A percentile compares a stretch with the other conserved stretches of the same genome.
phyloP scores from a whole-genome alignment of 352 stramenopile species.

The Phytophthora cryptogea region DNA sequence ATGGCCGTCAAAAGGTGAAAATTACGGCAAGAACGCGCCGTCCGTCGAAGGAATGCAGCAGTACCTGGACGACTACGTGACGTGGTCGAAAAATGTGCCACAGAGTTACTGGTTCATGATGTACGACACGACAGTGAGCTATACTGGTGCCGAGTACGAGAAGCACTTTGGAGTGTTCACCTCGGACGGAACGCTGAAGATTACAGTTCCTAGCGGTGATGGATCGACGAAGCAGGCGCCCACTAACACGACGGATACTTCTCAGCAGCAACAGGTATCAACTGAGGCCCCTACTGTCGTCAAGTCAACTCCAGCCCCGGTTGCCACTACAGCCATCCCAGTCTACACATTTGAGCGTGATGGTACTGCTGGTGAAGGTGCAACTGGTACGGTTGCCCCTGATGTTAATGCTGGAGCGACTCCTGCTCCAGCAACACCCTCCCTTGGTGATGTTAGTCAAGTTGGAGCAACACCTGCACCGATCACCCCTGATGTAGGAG shows the following conservation, averaged over 20 bases:
- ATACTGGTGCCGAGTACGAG: constrained; percentile 55
- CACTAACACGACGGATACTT: constrained; percentile 17
- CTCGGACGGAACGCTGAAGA: constrained; percentile 40
- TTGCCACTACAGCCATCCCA: constrained; percentile 3
- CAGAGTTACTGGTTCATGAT: constrained; percentile 72
- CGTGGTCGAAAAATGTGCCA: constrained; percentile 39
- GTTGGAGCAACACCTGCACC: neutral
- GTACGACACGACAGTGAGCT: constrained; percentile 60
- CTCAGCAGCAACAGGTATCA: constrained; percentile 4
- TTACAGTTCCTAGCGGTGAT: constrained; percentile 37
- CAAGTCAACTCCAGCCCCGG: constrained; percentile 1
- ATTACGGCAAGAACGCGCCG: constrained; percentile 38
- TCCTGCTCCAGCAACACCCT: neutral
- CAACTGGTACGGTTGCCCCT: constrained; percentile 24
- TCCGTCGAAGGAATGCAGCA: constrained; percentile 44
- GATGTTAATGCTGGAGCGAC: neutral
- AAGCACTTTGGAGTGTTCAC: constrained; percentile 66
- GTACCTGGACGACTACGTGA: constrained; percentile 51
- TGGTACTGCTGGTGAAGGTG: constrained; percentile 10
- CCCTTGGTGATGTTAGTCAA: neutral
- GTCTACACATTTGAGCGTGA: constrained; percentile 29
- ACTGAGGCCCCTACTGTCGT: constrained; percentile 9
- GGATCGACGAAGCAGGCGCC: constrained; percentile 9
- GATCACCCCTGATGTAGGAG: constrained; percentile 1
- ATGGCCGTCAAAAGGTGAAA: constrained; percentile 54